These are phyloP conservation scores for Neonectria coccinea DNA, from an alignment of 2,329 filamentous ascomycete genomes.

Conservation along the genomic window DNA sequence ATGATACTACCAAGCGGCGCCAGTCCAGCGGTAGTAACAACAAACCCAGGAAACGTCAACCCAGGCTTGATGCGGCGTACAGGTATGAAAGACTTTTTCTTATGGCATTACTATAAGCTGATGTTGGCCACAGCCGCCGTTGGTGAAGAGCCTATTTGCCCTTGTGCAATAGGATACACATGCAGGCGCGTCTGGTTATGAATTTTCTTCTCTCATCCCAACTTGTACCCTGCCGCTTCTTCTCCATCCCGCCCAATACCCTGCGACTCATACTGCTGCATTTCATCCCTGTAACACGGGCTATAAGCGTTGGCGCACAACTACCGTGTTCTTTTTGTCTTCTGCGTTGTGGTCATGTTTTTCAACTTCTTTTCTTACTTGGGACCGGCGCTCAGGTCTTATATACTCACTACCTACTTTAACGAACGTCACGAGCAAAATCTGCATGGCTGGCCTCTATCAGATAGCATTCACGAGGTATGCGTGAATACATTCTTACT, in stretches of 20 bases:
- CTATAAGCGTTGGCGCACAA: conserved; percentile 10
- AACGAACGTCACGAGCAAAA: conserved; percentile 46
- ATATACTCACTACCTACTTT: conserved; percentile 33
- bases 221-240: conserved; percentile 32
- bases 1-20: conserved; percentile 39
- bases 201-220: conserved; percentile 17
- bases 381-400: conserved; percentile 40
- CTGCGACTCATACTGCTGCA: conserved; percentile 25
- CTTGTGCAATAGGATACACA: neutral
- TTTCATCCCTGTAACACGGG: conserved; percentile 22
- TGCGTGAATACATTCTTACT: conserved; percentile 49
- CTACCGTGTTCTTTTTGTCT: conserved; percentile 9
- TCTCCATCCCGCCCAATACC: conserved; percentile 21
- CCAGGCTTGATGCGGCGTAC: conserved; percentile 54
- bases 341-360: conserved; percentile 20
- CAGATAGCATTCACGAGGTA: conserved; percentile 49
- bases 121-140: conserved; percentile 47
- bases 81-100: conserved; percentile 44
- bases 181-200: conserved; percentile 25
- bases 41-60: conserved; percentile 49
- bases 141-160: conserved; percentile 44
- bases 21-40: conserved; percentile 36
- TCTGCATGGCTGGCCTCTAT: conserved; percentile 46
- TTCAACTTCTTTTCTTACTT: conserved; percentile 25
- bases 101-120: conserved; percentile 19